phyloP scores from a whole-genome alignment of 73 alveolate genomes.

The Paramecium biaurelia region DNA sequence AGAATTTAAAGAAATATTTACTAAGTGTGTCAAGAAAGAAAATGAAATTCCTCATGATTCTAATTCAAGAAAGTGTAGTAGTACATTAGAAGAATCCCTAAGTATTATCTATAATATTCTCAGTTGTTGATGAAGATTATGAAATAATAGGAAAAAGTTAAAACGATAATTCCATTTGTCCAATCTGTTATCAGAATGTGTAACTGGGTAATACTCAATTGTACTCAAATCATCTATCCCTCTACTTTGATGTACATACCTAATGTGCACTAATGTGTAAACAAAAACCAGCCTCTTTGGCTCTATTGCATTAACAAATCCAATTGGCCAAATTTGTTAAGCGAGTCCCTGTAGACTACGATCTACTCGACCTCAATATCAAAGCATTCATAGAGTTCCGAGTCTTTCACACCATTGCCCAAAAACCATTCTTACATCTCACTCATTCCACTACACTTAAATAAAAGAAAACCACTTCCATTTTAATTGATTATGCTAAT shows the following conservation, averaged over 20 bases:
- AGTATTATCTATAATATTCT: background rate
- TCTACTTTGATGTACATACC: background rate
- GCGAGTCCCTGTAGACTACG: background rate
- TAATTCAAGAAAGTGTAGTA: background rate
- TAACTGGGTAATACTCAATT: background rate
- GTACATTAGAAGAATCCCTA: background rate
- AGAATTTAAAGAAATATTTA: background rate
- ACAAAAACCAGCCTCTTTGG: background rate
- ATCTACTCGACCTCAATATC: background rate
- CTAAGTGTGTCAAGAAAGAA: background rate
- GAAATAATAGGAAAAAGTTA: slow-evolving; percentile 1
- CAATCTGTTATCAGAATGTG: background rate
- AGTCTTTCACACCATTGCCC: background rate
- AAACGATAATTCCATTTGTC: slow-evolving; percentile 19
- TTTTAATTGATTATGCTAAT: background rate
- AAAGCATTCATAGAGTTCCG: background rate
- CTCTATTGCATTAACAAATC: background rate
- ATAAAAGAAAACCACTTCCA: background rate
- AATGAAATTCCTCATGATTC: background rate
- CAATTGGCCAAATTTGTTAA: background rate
- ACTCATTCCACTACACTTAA: background rate
- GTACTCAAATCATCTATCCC: background rate
- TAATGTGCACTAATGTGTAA: background rate
- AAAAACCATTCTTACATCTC: background rate
- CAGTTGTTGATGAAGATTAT: slow-evolving; percentile 33